Base-by-base conservation (phyloP, 2,329 filamentous ascomycete species). In the Furcasterigmium furcatum region DNA sequence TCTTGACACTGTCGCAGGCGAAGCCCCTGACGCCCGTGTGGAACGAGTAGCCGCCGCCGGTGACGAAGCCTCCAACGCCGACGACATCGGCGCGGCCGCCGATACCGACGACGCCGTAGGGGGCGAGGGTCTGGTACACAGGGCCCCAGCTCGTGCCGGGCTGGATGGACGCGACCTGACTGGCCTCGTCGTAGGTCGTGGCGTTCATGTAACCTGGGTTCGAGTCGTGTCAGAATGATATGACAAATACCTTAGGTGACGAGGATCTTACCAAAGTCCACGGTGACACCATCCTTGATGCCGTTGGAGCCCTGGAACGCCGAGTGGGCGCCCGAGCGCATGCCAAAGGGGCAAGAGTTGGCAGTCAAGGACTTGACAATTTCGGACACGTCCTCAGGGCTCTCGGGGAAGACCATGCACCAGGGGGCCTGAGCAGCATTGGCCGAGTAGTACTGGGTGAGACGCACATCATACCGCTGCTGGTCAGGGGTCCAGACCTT, bases 1-100 rank as follows among this genome's bases (percentile, higher is more conserved):
- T 68, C 16, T 53, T 49, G 3, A 73, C 62, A 3, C 55, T 63
- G 48, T 73, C 72, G 44, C 66, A 70, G 10, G 62, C 65, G 29
- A 70, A 68, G 1, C 73, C 73, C 25, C 64, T 49, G 1, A 43
- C 34, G 44, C 54, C 56, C 16, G 56, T 48, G 35, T 62, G 56
- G 45, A 63, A 64, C 1, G 58, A 63, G 39, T 63, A 62, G 5
- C 55, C 55, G 1, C 56, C 56, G 5, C 56, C 56, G 10, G 53
- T 45, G 1, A 47, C 38, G 14, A 58, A 58, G 2, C 56, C 56
- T 13, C 55, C 55, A 3, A 52, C 51, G 2, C 55, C 55, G 9
- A 58, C 55, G 9, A 55, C 53, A 7, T 54, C 53, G 42, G 55
- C 55, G 10, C 55, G 44, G 2, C 55, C 55, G 12, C 55, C 55